These are phyloP conservation scores for Penicillium robsamsonii DNA, from an alignment of 495 filamentous ascomycete species.

Conservation along the genomic window DNA sequence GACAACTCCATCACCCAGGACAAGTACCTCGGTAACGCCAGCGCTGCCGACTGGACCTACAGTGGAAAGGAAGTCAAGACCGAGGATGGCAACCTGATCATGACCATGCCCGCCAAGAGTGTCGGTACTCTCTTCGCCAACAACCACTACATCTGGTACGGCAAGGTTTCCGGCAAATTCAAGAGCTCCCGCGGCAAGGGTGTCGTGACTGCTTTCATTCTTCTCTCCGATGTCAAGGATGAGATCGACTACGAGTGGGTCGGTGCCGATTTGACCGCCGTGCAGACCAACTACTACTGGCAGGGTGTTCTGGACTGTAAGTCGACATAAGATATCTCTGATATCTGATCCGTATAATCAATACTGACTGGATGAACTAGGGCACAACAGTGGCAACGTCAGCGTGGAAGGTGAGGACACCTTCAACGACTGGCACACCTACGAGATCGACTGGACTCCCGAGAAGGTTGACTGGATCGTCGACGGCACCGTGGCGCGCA, in stretches of 20 bases:
- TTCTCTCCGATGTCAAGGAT: slow-evolving; percentile 92
- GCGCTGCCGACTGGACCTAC: slow-evolving; percentile 79
- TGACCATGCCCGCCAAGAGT: slow-evolving; percentile 84
- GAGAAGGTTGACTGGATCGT: slow-evolving; percentile 82
- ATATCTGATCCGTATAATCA: no score
- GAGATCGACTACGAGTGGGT: slow-evolving; percentile 98
- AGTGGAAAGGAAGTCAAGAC: slow-evolving; percentile 69
- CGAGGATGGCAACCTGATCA: slow-evolving; percentile 59
- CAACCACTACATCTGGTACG: slow-evolving; percentile 95
- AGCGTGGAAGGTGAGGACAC: slow-evolving; percentile 62
- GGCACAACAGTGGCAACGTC: slow-evolving; percentile 70
- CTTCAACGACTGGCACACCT: slow-evolving; percentile 78
- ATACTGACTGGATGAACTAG: slow-evolving; percentile 40
- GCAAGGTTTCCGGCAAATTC: slow-evolving; percentile 79
- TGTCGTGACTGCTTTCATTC: slow-evolving; percentile 94
- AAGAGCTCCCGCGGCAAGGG: slow-evolving; percentile 82
- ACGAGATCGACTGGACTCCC: slow-evolving; percentile 90
- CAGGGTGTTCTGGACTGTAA: slow-evolving; percentile 91
- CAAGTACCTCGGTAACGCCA: slow-evolving; percentile 67
- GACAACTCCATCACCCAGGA: slow-evolving; percentile 35
- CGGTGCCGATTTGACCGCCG: slow-evolving; percentile 69
- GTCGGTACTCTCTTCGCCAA: slow-evolving; percentile 84
- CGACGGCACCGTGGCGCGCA: slow-evolving; percentile 74
- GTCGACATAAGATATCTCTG: slow-evolving; percentile 28
- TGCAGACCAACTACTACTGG: slow-evolving; percentile 96